phyloP scores from a whole-genome alignment of 179 eudicot species.

The Heliamphora ciliata region DNA sequence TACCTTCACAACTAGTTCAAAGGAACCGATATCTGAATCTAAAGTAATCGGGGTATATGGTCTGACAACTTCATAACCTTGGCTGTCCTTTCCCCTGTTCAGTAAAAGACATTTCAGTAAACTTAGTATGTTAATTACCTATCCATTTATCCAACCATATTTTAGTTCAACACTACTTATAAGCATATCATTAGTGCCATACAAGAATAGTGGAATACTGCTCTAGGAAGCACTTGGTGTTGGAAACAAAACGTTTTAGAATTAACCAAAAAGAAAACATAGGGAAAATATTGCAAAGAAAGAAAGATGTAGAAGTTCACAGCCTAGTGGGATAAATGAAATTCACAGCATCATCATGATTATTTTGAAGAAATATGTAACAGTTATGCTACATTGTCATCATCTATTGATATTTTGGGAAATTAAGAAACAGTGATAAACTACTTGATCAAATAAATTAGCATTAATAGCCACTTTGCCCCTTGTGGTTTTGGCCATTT shows the following conservation, averaged over 20 bases:
- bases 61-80: constrained; percentile 67
- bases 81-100: constrained; percentile 71
- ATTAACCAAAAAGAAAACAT: not conserved
- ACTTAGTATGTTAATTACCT: not conserved
- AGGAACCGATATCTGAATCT: constrained; percentile 77
- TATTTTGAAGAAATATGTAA: not conserved
- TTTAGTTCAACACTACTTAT: not conserved
- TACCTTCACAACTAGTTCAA: constrained; percentile 85
- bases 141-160: not conserved
- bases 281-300: too few species aligned
- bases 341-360: not conserved
- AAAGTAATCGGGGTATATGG: constrained; percentile 84
- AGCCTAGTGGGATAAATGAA: not conserved
- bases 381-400: not conserved
- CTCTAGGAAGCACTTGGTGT: too few species aligned
- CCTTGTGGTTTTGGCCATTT: too few species aligned
- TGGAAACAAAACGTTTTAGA: not conserved
- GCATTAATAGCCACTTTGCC: too few species aligned
- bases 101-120: not conserved
- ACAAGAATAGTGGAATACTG: too few species aligned
- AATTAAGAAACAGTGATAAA: not conserved
- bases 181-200: not conserved
- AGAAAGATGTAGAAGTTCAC: too few species aligned
- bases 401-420: not conserved
- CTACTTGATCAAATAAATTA: not conserved